phyloP scores from a whole-genome alignment of 192 early-diverging fungal species.

The Entomortierella parvispora region DNA sequence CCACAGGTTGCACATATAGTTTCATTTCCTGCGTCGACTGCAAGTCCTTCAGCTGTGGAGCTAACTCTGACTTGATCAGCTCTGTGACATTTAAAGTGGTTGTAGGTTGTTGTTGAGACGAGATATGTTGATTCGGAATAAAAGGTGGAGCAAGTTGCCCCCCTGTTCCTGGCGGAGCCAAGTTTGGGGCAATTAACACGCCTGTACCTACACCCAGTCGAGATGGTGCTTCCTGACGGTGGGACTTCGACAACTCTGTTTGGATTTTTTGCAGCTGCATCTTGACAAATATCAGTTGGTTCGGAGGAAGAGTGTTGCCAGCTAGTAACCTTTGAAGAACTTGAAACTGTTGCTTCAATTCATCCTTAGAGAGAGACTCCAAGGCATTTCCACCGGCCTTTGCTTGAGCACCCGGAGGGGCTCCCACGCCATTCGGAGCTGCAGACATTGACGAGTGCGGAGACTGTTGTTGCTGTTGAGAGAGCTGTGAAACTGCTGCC shows the following conservation, averaged over 20 bases:
- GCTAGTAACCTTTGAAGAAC: constrained; percentile 13
- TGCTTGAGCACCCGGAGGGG: neutral
- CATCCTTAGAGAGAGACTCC: constrained; percentile 30
- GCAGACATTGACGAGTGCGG: neutral
- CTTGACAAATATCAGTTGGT: constrained; percentile 4
- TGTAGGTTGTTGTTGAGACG: neutral
- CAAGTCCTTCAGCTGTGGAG: constrained; percentile 28
- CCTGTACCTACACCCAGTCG: neutral
- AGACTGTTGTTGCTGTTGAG: constrained; percentile 7
- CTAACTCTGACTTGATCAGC: neutral
- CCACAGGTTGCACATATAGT: constrained; percentile 3
- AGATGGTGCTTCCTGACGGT: constrained; percentile 22
- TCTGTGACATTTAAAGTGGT: neutral
- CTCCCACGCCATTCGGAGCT: neutral
- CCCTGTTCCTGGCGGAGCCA: neutral
- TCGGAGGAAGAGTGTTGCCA: neutral
- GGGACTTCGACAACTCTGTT: constrained; percentile 20
- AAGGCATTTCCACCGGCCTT: neutral
- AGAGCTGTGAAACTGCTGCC: constrained; percentile 5
- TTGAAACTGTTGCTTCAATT: constrained; percentile 13
- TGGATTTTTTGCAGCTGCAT: constrained; percentile 37
- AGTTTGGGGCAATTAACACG: neutral
- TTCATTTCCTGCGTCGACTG: constrained; percentile 24
- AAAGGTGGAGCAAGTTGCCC: neutral
- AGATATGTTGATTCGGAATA: too few species aligned